phyloP scores from a whole-genome alignment of 108 stramenopile species.

The Skeletonema costatum region DNA sequence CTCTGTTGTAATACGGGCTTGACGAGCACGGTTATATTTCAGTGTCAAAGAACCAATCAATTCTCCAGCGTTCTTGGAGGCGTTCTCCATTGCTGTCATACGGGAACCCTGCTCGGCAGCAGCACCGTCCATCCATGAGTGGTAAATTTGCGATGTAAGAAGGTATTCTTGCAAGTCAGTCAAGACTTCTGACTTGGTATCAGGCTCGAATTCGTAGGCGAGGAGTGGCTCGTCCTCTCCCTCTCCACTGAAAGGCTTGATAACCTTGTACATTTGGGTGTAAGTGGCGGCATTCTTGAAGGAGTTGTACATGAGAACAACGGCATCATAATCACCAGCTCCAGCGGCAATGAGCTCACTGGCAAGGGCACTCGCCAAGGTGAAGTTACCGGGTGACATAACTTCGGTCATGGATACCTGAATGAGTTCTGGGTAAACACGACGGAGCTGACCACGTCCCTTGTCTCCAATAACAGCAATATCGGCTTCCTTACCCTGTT shows the following conservation, averaged over 20 bases:
- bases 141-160: slow-evolving; percentile 91
- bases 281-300: slow-evolving; percentile 87
- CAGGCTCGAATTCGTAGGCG: slow-evolving; percentile 97
- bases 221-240: slow-evolving; percentile 72
- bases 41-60: slow-evolving; percentile 98
- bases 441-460: slow-evolving; percentile 92
- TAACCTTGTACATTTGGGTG: slow-evolving; percentile 87
- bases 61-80: slow-evolving; percentile 98
- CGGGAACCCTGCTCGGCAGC: slow-evolving; percentile 98
- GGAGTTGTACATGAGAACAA: slow-evolving; percentile 84
- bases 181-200: slow-evolving; percentile 93
- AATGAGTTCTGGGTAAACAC: slow-evolving; percentile 69
- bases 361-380: slow-evolving; percentile 80
- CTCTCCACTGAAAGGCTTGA: slow-evolving; percentile 70
- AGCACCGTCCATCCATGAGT: slow-evolving; percentile 96
- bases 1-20: slow-evolving; percentile 99
- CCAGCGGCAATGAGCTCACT: slow-evolving; percentile 82
- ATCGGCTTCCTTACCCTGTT: slow-evolving; percentile 84
- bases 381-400: slow-evolving; percentile 77
- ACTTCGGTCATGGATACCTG: slow-evolving; percentile 76
- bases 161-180: slow-evolving; percentile 94
- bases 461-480: slow-evolving; percentile 98
- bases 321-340: slow-evolving; percentile 81
- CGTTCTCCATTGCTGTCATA: slow-evolving; percentile 99
- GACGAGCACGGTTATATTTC: slow-evolving; percentile 99